phyloP scores from a whole-genome alignment of 768 basidiomycete genomes.

The Lactarius sp. region DNA sequence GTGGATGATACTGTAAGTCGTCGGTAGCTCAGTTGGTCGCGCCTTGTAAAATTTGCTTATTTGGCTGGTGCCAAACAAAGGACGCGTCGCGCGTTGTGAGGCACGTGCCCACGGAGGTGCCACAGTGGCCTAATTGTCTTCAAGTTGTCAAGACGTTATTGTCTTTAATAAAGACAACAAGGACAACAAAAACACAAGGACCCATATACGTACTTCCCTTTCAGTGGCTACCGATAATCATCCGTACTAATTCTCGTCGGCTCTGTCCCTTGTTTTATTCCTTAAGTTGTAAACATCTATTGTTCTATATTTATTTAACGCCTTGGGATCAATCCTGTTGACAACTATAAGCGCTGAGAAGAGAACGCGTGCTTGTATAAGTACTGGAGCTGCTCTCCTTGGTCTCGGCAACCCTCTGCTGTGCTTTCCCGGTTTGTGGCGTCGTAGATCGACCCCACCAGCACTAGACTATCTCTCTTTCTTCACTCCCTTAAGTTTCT shows the following conservation, averaged over 20 bases:
- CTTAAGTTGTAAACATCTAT: neutral
- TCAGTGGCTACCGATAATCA: neutral
- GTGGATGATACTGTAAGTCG: neutral
- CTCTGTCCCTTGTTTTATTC: conserved; percentile 1
- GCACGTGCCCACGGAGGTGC: conserved; percentile 4
- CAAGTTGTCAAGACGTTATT: neutral
- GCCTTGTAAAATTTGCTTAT: neutral
- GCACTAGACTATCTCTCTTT: neutral
- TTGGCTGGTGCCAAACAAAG: conserved; percentile 15
- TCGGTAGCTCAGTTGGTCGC: neutral
- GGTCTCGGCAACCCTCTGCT: neutral
- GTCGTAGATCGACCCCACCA: conserved; percentile 19
- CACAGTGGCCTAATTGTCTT: too few species aligned
- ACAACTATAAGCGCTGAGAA: neutral
- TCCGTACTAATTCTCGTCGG: neutral
- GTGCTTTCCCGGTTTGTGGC: conserved; percentile 15
- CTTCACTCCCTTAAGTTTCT: neutral
- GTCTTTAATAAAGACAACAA: conserved; percentile 3
- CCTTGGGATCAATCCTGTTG: neutral
- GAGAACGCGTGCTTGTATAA: conserved; percentile 9
- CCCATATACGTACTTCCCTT: conserved; percentile 6
- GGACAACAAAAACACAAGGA: conserved; percentile 14
- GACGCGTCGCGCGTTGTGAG: neutral
- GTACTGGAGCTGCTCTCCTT: conserved; percentile 2
- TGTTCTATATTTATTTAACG: conserved; percentile 2